Evolutionary conservation across 2,329 filamentous ascomycete genomes (phyloP).

Genomic region (Pleomassaria siparia): DNA sequence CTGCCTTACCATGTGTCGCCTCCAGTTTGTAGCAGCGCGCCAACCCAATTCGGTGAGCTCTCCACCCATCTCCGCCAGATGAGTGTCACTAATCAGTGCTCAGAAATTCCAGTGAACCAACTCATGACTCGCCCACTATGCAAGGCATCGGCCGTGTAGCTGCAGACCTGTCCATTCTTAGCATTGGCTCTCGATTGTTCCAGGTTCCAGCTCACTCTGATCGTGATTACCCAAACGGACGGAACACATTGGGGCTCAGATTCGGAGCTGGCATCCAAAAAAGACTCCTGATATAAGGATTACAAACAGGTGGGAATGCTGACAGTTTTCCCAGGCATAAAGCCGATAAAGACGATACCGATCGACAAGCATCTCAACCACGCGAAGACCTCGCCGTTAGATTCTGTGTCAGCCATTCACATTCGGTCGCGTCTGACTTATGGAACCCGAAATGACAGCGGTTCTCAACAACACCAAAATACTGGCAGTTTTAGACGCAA

Average conservation of each 20-base stretch:
- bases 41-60: neutral
- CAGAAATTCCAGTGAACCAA: neutral
- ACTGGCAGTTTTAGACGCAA: too few relatives aligned
- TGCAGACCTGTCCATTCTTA: neutral
- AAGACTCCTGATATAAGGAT: neutral
- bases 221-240: too few relatives aligned
- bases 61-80: neutral
- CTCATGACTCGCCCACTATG: neutral
- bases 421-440: too few relatives aligned
- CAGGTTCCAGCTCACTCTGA: neutral
- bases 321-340: neutral
- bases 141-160: neutral
- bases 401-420: too few relatives aligned
- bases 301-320: neutral
- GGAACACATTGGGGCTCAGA: too few relatives aligned
- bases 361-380: neutral
- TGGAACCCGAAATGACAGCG: too few relatives aligned
- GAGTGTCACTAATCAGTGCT: neutral
- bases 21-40: neutral
- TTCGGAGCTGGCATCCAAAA: neutral
- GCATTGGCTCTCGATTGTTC: neutral
- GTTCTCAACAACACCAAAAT: too few relatives aligned
- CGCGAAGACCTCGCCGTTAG: neutral
- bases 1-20: slow-evolving; percentile 4
- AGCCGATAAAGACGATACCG: neutral